These are phyloP conservation scores for Colletotrichum noveboracense DNA, from an alignment of 2,329 filamentous ascomycete genomes.

Conservation along the genomic window DNA sequence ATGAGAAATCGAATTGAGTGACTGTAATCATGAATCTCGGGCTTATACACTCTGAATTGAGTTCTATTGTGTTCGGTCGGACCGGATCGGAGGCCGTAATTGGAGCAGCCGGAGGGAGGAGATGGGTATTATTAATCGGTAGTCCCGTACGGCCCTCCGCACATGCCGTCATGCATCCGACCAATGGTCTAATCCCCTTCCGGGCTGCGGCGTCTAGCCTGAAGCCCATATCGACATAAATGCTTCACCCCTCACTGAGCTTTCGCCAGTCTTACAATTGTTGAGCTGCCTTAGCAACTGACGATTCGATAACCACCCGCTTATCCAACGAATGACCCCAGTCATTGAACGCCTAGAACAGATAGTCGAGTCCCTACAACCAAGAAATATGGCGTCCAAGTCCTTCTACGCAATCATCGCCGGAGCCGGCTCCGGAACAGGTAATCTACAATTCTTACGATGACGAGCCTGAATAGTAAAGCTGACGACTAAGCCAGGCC, in stretches of 20 bases:
- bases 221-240: neutral
- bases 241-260: neutral
- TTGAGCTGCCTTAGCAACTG: neutral
- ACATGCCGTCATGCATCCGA: slow-evolving; percentile 18
- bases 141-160: slow-evolving; percentile 6
- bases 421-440: slow-evolving; percentile 74
- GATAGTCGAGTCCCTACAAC: neutral
- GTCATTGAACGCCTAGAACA: neutral
- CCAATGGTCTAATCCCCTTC: slow-evolving; percentile 6
- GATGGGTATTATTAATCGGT: slow-evolving; percentile 13
- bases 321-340: neutral
- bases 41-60: neutral
- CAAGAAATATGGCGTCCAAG: slow-evolving; percentile 33
- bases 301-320: neutral
- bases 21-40: neutral
- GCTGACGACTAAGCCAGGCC: slow-evolving; percentile 34
- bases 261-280: neutral
- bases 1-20: neutral
- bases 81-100: neutral
- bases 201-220: neutral
- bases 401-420: slow-evolving; percentile 69
- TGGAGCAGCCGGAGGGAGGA: neutral
- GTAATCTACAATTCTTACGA: slow-evolving; percentile 51
- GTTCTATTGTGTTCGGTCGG: neutral
- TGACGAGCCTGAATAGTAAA: slow-evolving; percentile 63